These are phyloP conservation scores for Globisporangium iwayamae DNA, from an alignment of 352 stramenopile species.

Conservation along the genomic window DNA sequence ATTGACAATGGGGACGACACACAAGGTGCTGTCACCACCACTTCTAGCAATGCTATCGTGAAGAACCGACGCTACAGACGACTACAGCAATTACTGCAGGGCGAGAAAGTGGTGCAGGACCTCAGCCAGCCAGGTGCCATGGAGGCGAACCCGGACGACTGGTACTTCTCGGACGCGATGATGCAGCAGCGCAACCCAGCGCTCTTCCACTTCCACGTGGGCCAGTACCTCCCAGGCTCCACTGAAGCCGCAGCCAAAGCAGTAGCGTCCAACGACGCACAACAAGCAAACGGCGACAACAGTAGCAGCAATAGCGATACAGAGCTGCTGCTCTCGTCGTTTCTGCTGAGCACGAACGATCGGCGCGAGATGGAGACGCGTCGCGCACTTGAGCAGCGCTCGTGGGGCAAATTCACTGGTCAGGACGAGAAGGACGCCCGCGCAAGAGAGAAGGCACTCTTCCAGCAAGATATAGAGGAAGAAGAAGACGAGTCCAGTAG, in stretches of 20 bases:
- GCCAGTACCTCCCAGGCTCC: constrained; percentile 46
- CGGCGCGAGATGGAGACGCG: constrained; percentile 65
- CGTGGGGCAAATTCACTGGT: constrained; percentile 42
- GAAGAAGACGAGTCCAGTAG: constrained; percentile 32
- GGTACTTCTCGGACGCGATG: constrained; percentile 76
- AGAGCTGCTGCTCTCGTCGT: constrained; percentile 45
- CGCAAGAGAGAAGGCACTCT: constrained; percentile 27
- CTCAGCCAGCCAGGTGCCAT: constrained; percentile 7
- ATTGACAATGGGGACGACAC: background rate
- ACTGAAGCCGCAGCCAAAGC: background rate
- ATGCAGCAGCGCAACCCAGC: constrained; percentile 80
- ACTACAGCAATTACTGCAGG: constrained; percentile 58
- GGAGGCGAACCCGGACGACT: constrained; percentile 24
- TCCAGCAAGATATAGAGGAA: constrained; percentile 35
- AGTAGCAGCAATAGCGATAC: background rate
- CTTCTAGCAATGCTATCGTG: constrained; percentile 20
- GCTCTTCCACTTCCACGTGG: constrained; percentile 83
- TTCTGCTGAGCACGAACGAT: constrained; percentile 67
- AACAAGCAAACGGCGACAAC: background rate
- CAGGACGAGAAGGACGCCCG: constrained; percentile 21
- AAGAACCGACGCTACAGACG: constrained; percentile 76
- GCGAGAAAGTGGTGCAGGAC: constrained; percentile 13
- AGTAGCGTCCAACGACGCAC: background rate
- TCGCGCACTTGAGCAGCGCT: constrained; percentile 53
- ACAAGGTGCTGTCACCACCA: background rate